A percentile compares a stretch with the other conserved stretches of the same genome.
phyloP scores from a whole-genome alignment of 768 basidiomycete genomes.

The Collybiopsis confluens region DNA sequence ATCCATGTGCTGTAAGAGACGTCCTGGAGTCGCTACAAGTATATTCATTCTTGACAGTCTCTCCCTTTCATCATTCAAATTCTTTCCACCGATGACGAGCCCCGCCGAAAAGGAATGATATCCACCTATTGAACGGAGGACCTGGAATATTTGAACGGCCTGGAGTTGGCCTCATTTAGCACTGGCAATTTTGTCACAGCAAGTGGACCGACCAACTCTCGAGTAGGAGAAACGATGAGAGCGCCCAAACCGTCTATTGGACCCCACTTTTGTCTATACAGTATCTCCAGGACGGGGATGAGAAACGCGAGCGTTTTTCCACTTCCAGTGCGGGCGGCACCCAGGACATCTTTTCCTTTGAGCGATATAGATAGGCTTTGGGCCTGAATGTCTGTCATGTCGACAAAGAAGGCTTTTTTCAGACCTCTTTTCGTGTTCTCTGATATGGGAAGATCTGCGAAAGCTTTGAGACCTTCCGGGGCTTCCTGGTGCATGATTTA shows the following conservation, averaged over 20 bases:
- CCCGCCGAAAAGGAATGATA: slow-evolving; percentile 93
- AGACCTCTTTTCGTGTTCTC: slow-evolving; percentile 74
- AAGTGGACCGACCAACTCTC: slow-evolving; percentile 71
- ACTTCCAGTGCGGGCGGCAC: slow-evolving; percentile 91
- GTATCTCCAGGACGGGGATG: slow-evolving; percentile 85
- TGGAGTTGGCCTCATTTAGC: slow-evolving; percentile 25
- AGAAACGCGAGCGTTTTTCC: slow-evolving; percentile 97
- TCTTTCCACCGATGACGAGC: slow-evolving; percentile 94
- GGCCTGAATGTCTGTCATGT: slow-evolving; percentile 91
- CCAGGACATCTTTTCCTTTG: slow-evolving; percentile 94
- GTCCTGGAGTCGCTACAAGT: slow-evolving; percentile 94
- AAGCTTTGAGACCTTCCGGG: slow-evolving; percentile 47
- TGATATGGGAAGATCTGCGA: slow-evolving; percentile 77
- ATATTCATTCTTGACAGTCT: slow-evolving; percentile 94
- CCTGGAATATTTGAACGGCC: slow-evolving; percentile 98
- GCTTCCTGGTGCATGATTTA: slow-evolving; percentile 38
- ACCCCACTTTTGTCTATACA: slow-evolving; percentile 91
- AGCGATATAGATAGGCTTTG: slow-evolving; percentile 87
- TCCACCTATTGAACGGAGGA: slow-evolving; percentile 87
- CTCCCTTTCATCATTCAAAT: slow-evolving; percentile 87
- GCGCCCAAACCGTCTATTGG: slow-evolving; percentile 89
- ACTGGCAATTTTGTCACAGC: not conserved
- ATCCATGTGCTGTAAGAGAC: slow-evolving; percentile 96
- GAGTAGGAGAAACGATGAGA: slow-evolving; percentile 88
- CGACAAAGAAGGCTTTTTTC: slow-evolving; percentile 79